phyloP scores from a whole-genome alignment of 2,329 filamentous ascomycete species.

The Botryotinia convoluta region DNA sequence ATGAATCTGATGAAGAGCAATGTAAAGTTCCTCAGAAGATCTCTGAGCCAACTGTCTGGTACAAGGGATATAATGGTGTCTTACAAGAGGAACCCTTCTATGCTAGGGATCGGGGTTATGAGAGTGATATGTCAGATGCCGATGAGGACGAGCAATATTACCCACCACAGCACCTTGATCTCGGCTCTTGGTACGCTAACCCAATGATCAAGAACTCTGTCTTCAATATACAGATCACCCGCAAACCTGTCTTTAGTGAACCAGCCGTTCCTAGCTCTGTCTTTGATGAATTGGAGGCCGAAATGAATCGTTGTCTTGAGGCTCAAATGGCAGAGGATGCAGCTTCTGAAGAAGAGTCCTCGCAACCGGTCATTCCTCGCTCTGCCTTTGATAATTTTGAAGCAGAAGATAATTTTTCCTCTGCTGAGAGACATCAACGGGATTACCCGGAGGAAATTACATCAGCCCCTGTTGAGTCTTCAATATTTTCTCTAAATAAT shows the following conservation, averaged over 20 bases:
- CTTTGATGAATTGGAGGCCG: neutral
- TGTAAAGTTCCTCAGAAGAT: neutral
- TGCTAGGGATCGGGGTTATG: neutral
- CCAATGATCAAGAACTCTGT: too few species aligned
- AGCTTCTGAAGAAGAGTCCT: neutral
- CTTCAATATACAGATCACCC: too few species aligned
- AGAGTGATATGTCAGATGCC: neutral
- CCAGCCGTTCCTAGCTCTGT: neutral
- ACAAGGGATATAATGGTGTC: neutral
- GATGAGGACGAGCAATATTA: neutral
- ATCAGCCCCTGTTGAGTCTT: neutral
- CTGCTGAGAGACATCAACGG: neutral
- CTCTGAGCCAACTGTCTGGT: neutral
- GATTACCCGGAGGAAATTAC: neutral
- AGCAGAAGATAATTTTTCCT: neutral
- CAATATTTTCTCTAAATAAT: neutral
- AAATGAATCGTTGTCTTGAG: neutral
- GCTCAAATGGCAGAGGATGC: neutral
- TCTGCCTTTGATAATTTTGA: neutral
- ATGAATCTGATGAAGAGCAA: neutral
- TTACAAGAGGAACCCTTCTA: neutral
- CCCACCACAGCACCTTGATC: too few species aligned
- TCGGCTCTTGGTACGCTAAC: too few species aligned
- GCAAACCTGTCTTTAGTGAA: too few species aligned
- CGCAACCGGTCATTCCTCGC: neutral